Conservation (phyloP, 2,329 filamentous ascomycete genomes). For the Pestalotiopsis sp. region DNA sequence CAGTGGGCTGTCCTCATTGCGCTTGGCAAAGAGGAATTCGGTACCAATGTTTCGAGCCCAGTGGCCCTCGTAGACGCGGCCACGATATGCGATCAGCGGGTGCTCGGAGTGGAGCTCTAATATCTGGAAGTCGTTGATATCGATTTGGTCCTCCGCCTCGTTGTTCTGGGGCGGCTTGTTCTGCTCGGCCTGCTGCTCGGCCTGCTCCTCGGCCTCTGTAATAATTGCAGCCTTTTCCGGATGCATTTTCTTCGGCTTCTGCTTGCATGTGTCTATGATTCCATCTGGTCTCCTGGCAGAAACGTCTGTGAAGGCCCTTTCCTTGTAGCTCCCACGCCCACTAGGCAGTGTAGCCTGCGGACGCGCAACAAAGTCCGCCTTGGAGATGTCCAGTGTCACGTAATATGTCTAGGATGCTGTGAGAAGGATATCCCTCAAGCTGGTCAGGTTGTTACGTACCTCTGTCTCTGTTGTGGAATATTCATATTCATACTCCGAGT, state of each 20-base stretch:
- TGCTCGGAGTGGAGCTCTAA: slow-evolving; percentile 76
- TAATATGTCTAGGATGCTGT: slow-evolving; percentile 58
- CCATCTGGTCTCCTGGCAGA: slow-evolving; percentile 16
- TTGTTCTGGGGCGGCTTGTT: neutral
- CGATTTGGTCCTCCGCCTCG: slow-evolving; percentile 22
- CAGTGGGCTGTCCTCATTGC: slow-evolving; percentile 39
- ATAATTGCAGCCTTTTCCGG: slow-evolving; percentile 18
- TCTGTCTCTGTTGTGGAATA: slow-evolving; percentile 65
- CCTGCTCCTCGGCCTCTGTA: slow-evolving; percentile 25
- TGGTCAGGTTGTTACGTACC: slow-evolving; percentile 33
- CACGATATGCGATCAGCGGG: slow-evolving; percentile 78
- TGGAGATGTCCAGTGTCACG: slow-evolving; percentile 62
- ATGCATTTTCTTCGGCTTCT: slow-evolving; percentile 23
- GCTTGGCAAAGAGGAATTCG: slow-evolving; percentile 69
- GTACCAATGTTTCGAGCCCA: slow-evolving; percentile 87
- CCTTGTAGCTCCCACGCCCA: slow-evolving; percentile 46
- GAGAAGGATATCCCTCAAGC: neutral
- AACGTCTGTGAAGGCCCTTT: slow-evolving; percentile 32
- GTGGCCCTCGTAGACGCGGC: slow-evolving; percentile 73
- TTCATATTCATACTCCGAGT: slow-evolving; percentile 67
- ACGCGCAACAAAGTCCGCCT: slow-evolving; percentile 54
- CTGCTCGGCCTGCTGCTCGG: slow-evolving; percentile 10
- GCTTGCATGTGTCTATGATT: slow-evolving; percentile 3
- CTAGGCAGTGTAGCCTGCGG: slow-evolving; percentile 38
- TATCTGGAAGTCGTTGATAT: slow-evolving; percentile 65